phyloP scores from a whole-genome alignment of 2,329 filamentous ascomycete genomes.

The Leptographium galeiforme region DNA sequence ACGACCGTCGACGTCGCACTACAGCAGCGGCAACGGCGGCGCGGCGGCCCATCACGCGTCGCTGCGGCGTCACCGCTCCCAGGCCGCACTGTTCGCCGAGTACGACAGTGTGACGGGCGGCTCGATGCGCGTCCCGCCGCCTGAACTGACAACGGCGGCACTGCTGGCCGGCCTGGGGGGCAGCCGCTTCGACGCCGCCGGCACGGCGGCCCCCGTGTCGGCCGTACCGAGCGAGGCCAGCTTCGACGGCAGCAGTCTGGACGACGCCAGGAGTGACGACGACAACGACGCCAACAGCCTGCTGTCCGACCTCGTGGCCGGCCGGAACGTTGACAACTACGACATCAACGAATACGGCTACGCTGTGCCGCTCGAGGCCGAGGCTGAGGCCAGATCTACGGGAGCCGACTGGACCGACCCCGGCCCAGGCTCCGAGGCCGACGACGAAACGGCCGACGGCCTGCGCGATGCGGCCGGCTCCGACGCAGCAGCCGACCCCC shows the following conservation, averaged over 20 bases:
- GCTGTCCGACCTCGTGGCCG: no score
- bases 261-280: background rate
- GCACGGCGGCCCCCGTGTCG: slow-evolving; percentile 34
- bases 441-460: background rate
- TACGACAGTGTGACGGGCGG: slow-evolving; percentile 13
- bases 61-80: slow-evolving; percentile 8
- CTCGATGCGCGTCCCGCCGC: slow-evolving; percentile 19
- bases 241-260: slow-evolving; percentile 16
- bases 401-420: background rate
- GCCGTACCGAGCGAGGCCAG: slow-evolving; percentile 29
- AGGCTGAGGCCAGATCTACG: no score
- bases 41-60: slow-evolving; percentile 4
- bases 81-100: slow-evolving; percentile 8
- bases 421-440: background rate
- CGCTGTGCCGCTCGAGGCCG: background rate
- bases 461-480: background rate
- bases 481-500: slow-evolving; percentile 41
- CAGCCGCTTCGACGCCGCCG: slow-evolving; percentile 20
- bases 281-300: background rate
- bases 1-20: background rate
- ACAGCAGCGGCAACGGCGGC: background rate
- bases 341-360: slow-evolving; percentile 1
- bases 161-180: slow-evolving; percentile 38
- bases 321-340: background rate
- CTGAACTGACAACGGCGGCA: slow-evolving; percentile 36